Percentiles rank a stretch among this genome's conserved stretches.
Conservation (phyloP, 1,284 basidiomycete species). For the Cryptococcus deneoformans region DNA sequence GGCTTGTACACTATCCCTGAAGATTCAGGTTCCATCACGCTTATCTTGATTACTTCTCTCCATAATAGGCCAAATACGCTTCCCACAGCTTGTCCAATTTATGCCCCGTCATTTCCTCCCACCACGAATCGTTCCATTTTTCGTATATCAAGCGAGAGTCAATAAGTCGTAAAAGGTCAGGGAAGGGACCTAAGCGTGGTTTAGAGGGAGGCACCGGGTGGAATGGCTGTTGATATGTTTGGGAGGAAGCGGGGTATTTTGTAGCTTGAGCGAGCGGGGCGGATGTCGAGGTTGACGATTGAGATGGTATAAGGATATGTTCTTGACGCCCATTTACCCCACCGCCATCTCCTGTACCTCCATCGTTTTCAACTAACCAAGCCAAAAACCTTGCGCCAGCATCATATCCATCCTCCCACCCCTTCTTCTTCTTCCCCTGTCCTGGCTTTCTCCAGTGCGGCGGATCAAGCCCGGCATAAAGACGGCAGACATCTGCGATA, state of each 20-base stretch:
- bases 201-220: conserved; percentile 1
- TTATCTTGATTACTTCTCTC: not conserved
- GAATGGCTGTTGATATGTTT: not conserved
- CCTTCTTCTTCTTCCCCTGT: conserved; percentile 21
- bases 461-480: conserved; percentile 25
- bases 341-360: not conserved
- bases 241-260: conserved; percentile 9
- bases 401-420: conserved; percentile 37
- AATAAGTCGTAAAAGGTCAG: conserved; percentile 25
- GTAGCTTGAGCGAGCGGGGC: conserved; percentile 7
- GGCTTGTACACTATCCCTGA: not conserved
- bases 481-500: conserved; percentile 31
- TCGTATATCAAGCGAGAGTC: conserved; percentile 26
- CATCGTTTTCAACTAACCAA: conserved; percentile 24
- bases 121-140: conserved; percentile 27
- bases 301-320: not conserved
- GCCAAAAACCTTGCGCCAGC: conserved; percentile 31
- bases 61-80: conserved; percentile 30
- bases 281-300: not conserved
- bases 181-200: conserved; percentile 25
- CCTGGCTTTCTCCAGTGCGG: conserved; percentile 34
- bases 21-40: not conserved
- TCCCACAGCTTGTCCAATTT: conserved; percentile 25
- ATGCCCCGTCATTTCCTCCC: conserved; percentile 30
- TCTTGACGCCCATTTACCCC: not conserved